phyloP scores from a whole-genome alignment of 306 rosid genomes.

The Neltuma alba region DNA sequence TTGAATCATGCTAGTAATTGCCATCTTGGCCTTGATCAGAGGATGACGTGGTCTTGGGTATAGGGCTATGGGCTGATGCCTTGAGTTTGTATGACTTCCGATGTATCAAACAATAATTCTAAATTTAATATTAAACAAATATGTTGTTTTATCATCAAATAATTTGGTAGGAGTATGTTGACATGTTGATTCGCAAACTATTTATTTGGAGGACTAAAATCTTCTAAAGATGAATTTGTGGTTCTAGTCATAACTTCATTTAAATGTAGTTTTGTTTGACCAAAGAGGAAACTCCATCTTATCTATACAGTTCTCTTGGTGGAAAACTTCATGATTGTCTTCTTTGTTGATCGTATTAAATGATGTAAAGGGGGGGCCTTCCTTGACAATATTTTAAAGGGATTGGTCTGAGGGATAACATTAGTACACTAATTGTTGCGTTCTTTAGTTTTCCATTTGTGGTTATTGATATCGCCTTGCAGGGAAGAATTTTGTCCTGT shows the following conservation, averaged over 20 bases:
- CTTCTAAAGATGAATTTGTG: background rate
- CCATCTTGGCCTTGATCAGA: background rate
- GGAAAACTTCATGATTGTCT: background rate
- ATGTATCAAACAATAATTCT: background rate
- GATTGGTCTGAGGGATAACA: background rate
- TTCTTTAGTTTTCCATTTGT: background rate
- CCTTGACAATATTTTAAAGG: constrained; percentile 2
- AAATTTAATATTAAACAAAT: constrained; percentile 11
- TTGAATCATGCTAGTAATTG: background rate
- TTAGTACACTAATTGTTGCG: background rate
- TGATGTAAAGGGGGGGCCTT: background rate
- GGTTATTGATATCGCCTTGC: background rate
- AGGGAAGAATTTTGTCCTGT: background rate
- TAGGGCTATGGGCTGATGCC: constrained; percentile 11
- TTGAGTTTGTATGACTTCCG: background rate
- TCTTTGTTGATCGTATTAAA: background rate
- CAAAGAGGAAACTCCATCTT: constrained; percentile 5
- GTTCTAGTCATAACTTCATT: background rate
- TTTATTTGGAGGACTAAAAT: background rate
- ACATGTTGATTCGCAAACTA: background rate
- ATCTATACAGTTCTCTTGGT: background rate
- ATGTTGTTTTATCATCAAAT: background rate
- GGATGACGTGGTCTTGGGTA: background rate
- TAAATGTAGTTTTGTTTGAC: constrained; percentile 11
- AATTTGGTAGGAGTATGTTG: background rate